Evolutionary conservation across 2,329 filamentous ascomycete genomes (phyloP).

Genomic region (Fusarium mangiferae): DNA sequence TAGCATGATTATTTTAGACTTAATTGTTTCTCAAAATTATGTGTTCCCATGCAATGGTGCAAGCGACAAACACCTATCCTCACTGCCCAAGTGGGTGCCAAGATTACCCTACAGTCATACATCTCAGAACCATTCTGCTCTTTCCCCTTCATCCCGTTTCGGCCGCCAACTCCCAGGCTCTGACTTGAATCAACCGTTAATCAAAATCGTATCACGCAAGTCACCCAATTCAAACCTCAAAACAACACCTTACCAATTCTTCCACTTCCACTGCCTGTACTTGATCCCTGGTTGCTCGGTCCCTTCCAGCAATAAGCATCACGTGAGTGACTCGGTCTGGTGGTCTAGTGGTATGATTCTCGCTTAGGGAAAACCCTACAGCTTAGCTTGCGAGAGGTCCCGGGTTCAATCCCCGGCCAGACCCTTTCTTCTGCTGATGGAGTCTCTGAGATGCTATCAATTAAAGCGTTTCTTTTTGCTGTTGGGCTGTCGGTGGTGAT

Average conservation of each 20-base stretch:
- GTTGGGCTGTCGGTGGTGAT: neutral
- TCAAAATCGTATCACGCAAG: fast-evolving
- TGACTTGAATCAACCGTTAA: too few species aligned
- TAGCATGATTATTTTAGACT: too few species aligned
- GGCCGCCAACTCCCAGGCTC: neutral
- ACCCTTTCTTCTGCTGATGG: conserved; percentile 31
- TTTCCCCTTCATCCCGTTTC: neutral
- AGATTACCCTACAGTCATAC: neutral
- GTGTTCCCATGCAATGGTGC: neutral
- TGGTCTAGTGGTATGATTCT: conserved; percentile 78
- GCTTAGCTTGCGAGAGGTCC: conserved; percentile 55
- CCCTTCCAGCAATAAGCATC: neutral
- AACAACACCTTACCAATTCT: neutral
- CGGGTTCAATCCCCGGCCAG: conserved; percentile 59
- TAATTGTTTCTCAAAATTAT: too few species aligned
- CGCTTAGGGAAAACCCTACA: conserved; percentile 67
- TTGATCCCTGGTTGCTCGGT: fast-evolving
- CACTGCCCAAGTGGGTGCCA: neutral
- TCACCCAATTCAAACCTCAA: neutral
- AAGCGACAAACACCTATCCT: neutral
- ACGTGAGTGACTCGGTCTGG: conserved; percentile 49
- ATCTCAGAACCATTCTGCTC: neutral
- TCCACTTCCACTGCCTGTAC: fast-evolving
- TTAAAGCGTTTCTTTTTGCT: neutral
- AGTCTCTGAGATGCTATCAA: too few species aligned